Evolutionary conservation across 495 filamentous ascomycete species (phyloP), one percentile per base, ranked within the genome.

Genomic region (Trichocladium antarcticum): DNA sequence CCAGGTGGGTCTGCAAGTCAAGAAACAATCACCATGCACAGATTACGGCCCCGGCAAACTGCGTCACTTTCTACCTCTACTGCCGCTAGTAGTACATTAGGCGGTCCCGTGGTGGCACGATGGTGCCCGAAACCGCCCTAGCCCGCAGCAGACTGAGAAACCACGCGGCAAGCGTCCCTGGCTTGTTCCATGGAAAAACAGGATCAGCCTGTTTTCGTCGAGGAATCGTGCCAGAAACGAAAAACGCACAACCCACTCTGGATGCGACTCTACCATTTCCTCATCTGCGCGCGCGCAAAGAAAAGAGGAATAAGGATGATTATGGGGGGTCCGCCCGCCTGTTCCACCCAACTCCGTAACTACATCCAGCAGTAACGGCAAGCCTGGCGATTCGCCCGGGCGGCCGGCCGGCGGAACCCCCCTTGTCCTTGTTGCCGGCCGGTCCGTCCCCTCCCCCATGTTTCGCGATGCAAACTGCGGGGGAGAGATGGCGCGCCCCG

Each of bases 391-490:
- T 39, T 47, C 45, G 45, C 32, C 24, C 24, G 4, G 24, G 24
- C 8, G 24, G 24, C 24, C 24, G 24, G 24, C 24, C 24, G 24
- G 8, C n/a, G n/a, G 24, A 8, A 27, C 24, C 24, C 24, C 24
- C 24, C 24, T 27, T 27, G 24, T 27, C 24, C 24, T 27, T 27
- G 24, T 36, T 32, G 11, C 46, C 38, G 28, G 24, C n/a, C 46
- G 46, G 46, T 49, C 46, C 46, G 46, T 49, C 43, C 24, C 24
- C 24, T 3, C 46, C 43, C 43, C 45, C 45, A 38, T 49, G 46
- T 27, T n/a, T 49, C 37, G 37, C 29, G 37, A 49, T 49, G 8
- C 24, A 27, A 3, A 3, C 24, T 27, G 24, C 29, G 41, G 37
- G 46, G 46, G 46, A 27, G 8, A 27, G 20, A 14, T 38, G 21